Evolutionary conservation across 495 filamentous ascomycete genomes (phyloP).

Genomic region (Talaromyces liani): DNA sequence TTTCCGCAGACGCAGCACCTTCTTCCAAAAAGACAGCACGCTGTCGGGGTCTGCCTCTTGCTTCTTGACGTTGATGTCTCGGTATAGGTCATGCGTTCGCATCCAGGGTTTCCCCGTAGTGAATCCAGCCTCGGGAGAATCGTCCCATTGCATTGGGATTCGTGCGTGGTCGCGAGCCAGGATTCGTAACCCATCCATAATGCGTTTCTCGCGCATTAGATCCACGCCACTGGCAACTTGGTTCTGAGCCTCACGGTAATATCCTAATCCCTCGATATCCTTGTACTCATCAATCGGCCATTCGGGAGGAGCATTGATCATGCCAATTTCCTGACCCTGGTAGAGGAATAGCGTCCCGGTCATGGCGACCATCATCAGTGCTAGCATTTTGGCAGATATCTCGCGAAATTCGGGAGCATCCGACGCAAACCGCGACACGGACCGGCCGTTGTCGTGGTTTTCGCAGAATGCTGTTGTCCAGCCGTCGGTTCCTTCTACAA

Average conservation of each 20-base stretch:
- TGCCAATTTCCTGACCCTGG: slow-evolving; percentile 64
- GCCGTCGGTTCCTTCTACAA: slow-evolving; percentile 20
- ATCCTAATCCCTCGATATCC: slow-evolving; percentile 53
- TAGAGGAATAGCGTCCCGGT: slow-evolving; percentile 61
- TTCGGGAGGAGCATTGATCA: slow-evolving; percentile 37
- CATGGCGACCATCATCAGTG: slow-evolving; percentile 43
- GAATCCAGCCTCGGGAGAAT: slow-evolving; percentile 34
- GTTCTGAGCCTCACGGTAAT: slow-evolving; percentile 36
- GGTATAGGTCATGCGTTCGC: slow-evolving; percentile 37
- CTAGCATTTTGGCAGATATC: slow-evolving; percentile 24
- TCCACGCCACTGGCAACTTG: slow-evolving; percentile 31
- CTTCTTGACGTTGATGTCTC: slow-evolving; percentile 29
- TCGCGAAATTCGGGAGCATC: slow-evolving; percentile 28
- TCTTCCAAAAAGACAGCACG: slow-evolving; percentile 42
- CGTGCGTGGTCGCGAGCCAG: slow-evolving; percentile 38
- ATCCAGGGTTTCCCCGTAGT: slow-evolving; percentile 41
- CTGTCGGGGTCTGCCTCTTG: slow-evolving; percentile 28
- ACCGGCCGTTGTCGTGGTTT: slow-evolving; percentile 54
- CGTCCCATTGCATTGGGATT: slow-evolving; percentile 56
- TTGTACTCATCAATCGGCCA: slow-evolving; percentile 55
- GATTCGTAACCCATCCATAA: slow-evolving; percentile 19
- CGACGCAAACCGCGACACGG: slow-evolving; percentile 45
- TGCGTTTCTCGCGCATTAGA: slow-evolving; percentile 8
- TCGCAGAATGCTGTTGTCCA: slow-evolving; percentile 57
- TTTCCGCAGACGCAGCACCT: slow-evolving; percentile 35